These are phyloP conservation scores for Fusarium sp. DNA, from an alignment of 2,329 filamentous ascomycete genomes.

Conservation along the genomic window DNA sequence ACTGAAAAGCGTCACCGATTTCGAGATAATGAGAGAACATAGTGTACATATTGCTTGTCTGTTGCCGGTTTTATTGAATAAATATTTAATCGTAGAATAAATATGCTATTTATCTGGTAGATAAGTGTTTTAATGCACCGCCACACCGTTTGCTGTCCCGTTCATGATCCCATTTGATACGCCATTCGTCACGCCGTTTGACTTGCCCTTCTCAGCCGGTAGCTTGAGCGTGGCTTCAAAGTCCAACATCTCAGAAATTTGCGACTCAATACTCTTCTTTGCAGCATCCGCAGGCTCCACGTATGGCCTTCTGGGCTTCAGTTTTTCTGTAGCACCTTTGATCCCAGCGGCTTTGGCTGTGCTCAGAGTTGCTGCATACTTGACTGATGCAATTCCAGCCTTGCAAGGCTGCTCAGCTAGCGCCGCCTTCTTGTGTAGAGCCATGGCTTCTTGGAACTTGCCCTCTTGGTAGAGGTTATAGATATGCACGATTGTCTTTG, in stretches of 20 bases:
- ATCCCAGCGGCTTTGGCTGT: conserved; percentile 69
- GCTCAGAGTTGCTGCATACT: conserved; percentile 71
- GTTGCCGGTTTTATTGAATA: neutral
- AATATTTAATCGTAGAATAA: neutral
- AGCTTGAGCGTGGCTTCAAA: conserved; percentile 47
- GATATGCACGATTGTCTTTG: conserved; percentile 64
- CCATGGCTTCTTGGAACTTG: conserved; percentile 66
- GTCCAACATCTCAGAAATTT: conserved; percentile 53
- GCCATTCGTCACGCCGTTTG: neutral
- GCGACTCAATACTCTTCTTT: conserved; percentile 53
- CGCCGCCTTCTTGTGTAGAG: conserved; percentile 69
- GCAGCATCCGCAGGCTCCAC: conserved; percentile 54
- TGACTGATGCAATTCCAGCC: conserved; percentile 71
- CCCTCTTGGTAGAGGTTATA: conserved; percentile 69
- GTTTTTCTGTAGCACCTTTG: conserved; percentile 63
- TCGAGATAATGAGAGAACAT: neutral
- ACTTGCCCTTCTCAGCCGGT: neutral
- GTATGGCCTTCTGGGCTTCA: conserved; percentile 70
- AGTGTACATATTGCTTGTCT: neutral
- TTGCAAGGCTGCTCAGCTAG: conserved; percentile 73
- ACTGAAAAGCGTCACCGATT: neutral
- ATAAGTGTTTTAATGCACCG: neutral
- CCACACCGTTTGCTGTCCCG: neutral
- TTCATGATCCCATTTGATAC: neutral
- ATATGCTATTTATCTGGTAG: fast-evolving